These are phyloP conservation scores for Ramaria sp. DNA, from an alignment of 768 basidiomycete genomes.

Conservation along the genomic window DNA sequence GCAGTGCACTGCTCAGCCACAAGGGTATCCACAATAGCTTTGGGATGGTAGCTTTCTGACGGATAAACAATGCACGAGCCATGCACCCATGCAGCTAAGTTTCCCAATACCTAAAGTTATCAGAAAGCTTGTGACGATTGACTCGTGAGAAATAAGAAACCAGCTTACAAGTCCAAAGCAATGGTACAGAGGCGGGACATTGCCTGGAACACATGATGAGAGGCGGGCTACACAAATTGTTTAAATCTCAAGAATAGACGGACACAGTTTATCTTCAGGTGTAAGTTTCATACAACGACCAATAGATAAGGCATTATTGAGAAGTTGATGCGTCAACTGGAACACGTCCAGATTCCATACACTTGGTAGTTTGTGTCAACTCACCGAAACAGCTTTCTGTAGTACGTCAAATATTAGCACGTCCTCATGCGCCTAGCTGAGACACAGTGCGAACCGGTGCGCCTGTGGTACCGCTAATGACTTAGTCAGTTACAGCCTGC, in stretches of 20 bases:
- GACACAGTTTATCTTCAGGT: conserved; percentile 58
- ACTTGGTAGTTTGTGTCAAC: conserved; percentile 11
- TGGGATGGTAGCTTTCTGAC: conserved; percentile 51
- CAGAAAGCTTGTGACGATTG: conserved; percentile 5
- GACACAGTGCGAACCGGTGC: not conserved
- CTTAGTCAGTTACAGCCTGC: not conserved
- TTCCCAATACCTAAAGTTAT: conserved; percentile 47
- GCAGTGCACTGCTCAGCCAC: conserved; percentile 61
- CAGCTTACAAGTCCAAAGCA: conserved; percentile 54
- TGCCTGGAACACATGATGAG: conserved; percentile 36
- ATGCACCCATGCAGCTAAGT: conserved; percentile 68
- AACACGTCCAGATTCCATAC: not conserved
- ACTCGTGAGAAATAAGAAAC: conserved; percentile 9
- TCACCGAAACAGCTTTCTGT: conserved; percentile 77
- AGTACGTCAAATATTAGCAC: conserved; percentile 46
- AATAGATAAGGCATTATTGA: conserved; percentile 68
- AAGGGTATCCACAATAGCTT: conserved; percentile 61
- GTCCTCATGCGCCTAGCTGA: conserved; percentile 30
- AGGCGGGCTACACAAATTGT: not conserved
- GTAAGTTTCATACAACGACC: conserved; percentile 63
- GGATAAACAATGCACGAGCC: conserved; percentile 69
- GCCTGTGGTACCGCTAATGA: conserved; percentile 6
- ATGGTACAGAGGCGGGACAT: conserved; percentile 77
- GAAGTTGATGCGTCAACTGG: conserved; percentile 68
- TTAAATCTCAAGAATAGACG: conserved; percentile 16